Conservation (phyloP, 495 filamentous ascomycete genomes). For the Podospora didyma region DNA sequence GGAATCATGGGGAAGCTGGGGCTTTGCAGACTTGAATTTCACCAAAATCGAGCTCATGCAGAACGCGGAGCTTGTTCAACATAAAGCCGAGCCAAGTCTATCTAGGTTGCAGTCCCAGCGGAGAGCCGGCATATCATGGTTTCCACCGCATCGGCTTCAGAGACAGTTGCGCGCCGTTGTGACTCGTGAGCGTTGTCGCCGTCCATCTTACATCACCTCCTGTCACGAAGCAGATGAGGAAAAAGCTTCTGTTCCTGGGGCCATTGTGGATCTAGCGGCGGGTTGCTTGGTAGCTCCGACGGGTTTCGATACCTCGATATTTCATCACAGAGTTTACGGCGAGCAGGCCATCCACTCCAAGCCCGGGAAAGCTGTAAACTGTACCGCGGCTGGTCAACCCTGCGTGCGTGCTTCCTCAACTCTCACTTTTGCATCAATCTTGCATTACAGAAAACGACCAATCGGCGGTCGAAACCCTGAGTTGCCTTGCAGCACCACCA, state of each 20-base stretch:
- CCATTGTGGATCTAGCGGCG: not conserved
- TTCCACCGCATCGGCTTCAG: not conserved
- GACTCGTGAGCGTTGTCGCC: not conserved
- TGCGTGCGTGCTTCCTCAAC: conserved; percentile 9
- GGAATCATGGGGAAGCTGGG: no score
- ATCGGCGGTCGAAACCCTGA: conserved; percentile 10
- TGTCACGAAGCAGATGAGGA: not conserved
- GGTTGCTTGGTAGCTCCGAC: not conserved
- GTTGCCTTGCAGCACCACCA: not conserved
- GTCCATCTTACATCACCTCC: conserved; percentile 1
- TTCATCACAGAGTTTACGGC: not conserved
- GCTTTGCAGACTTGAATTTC: no score
- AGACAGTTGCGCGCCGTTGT: not conserved
- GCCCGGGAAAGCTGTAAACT: not conserved
- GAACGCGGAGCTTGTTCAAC: no score
- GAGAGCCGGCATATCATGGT: not conserved
- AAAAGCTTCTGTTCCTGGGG: not conserved
- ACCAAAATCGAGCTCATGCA: no score
- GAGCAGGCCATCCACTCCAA: not conserved
- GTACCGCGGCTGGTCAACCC: conserved; percentile 4
- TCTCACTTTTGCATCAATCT: conserved; percentile 16
- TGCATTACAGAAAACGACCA: conserved; percentile 23
- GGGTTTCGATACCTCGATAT: not conserved
- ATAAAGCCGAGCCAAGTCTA: not conserved
- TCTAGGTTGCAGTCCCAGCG: not conserved